Conservation (phyloP, 805 yeast genomes). For the Yarrowia osloensis region DNA sequence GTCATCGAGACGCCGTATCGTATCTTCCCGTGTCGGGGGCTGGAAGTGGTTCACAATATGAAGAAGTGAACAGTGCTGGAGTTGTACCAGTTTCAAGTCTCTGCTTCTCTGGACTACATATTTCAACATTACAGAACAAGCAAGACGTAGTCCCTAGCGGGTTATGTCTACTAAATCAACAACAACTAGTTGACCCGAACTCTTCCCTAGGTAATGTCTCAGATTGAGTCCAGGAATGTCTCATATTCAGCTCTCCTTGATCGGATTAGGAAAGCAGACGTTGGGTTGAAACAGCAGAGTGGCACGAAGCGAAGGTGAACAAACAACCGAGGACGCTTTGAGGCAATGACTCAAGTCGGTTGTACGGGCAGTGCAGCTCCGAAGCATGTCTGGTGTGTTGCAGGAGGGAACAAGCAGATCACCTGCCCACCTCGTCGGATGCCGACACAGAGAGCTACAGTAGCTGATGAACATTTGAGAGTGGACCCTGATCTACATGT, state of each 20-base stretch:
- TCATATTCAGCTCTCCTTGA: neutral
- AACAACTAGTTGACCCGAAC: no score
- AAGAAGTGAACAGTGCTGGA: no score
- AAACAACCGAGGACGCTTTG: neutral
- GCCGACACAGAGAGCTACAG: neutral
- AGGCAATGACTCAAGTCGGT: neutral
- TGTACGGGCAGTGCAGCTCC: neutral
- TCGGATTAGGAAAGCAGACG: slow-evolving; percentile 1
- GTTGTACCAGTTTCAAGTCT: no score
- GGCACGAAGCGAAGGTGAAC: neutral
- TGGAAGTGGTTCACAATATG: no score
- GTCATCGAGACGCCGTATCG: neutral
- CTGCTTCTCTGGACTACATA: no score
- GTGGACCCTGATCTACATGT: neutral
- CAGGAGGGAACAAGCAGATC: neutral
- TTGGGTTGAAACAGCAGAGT: neutral
- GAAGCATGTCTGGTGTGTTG: neutral
- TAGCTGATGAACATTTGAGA: no score
- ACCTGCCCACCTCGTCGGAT: neutral
- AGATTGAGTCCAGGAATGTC: neutral
- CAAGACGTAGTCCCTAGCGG: no score
- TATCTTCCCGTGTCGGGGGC: no score
- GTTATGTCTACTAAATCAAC: no score
- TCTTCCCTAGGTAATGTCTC: no score
- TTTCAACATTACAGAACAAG: no score